These are phyloP conservation scores for Silene noctiflora DNA, from an alignment of 179 eudicot species.

Conservation along the genomic window DNA sequence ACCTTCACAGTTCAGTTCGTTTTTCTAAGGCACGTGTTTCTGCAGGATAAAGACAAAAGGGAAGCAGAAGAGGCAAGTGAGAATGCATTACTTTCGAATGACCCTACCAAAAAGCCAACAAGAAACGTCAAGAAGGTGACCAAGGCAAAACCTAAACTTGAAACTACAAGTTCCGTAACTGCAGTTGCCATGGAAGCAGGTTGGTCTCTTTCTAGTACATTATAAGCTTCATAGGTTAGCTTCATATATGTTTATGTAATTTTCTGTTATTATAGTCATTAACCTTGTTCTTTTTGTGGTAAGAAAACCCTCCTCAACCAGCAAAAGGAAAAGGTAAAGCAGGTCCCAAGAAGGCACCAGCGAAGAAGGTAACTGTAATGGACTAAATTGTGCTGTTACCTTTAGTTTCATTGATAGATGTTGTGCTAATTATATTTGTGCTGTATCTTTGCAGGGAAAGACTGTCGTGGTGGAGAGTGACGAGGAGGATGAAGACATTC, in stretches of 20 bases:
- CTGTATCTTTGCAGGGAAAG: slow-evolving; percentile 32
- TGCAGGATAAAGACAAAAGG: slow-evolving; percentile 53
- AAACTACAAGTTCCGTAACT: slow-evolving; percentile 28
- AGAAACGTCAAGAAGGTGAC: slow-evolving; percentile 46
- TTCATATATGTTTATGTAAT: no score
- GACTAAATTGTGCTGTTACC: not conserved
- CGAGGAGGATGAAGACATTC: slow-evolving; percentile 51
- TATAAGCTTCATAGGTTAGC: not conserved
- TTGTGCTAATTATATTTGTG: not conserved
- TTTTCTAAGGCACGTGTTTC: not conserved
- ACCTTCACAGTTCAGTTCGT: not conserved
- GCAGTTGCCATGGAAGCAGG: slow-evolving; percentile 52
- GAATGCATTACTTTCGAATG: slow-evolving; percentile 28
- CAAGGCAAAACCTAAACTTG: slow-evolving; percentile 39
- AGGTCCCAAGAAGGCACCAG: slow-evolving; percentile 62
- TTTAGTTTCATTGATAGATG: not conserved
- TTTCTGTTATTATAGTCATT: not conserved
- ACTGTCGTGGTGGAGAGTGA: slow-evolving; percentile 31
- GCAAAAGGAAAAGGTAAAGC: slow-evolving; percentile 54
- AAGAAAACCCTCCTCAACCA: slow-evolving; percentile 44
- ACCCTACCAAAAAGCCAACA: slow-evolving; percentile 39
- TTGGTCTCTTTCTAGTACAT: slow-evolving; percentile 8
- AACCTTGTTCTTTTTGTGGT: not conserved
- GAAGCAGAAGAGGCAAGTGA: slow-evolving; percentile 44
- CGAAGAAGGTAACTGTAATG: slow-evolving; percentile 43